phyloP scores from a whole-genome alignment of 23 red algal species.

The Gracilaria domingensis region DNA sequence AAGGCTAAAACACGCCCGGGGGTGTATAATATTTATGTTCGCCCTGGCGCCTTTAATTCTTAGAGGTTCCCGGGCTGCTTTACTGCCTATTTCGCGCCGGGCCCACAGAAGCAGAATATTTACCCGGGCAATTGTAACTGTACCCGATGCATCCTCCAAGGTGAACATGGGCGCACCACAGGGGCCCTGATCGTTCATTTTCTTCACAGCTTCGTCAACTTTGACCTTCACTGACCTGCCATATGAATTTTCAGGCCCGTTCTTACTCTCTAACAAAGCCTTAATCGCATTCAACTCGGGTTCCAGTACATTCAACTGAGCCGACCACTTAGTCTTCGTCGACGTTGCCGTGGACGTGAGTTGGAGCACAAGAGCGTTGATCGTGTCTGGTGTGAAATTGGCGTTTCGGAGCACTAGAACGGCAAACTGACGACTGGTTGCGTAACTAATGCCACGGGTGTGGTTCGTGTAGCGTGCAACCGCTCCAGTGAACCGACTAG shows the following conservation, averaged over 20 bases:
- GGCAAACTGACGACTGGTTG: conserved; percentile 8
- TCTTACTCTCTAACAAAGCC: background rate
- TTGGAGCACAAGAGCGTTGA: conserved; percentile 44
- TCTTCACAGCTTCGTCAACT: background rate
- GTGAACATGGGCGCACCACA: conserved; percentile 22
- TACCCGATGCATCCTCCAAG: too few species aligned
- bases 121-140: too few species aligned
- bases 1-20: too few species aligned
- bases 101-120: too few species aligned
- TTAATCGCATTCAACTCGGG: background rate
- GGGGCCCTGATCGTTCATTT: background rate
- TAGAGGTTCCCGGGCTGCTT: too few species aligned
- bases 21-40: too few species aligned
- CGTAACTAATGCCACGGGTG: background rate
- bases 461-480: conserved; percentile 24
- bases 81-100: too few species aligned
- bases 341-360: background rate
- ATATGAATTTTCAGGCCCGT: too few species aligned
- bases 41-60: too few species aligned
- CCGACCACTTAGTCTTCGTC: background rate
- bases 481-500: conserved; percentile 24
- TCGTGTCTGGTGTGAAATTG: conserved; percentile 28
- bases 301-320: background rate
- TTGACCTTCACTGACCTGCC: background rate
- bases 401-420: conserved; percentile 39